Evolutionary conservation across 306 rosid species (phyloP), one percentile per base, ranked within the genome.

Genomic region (Rubus idaeus): DNA sequence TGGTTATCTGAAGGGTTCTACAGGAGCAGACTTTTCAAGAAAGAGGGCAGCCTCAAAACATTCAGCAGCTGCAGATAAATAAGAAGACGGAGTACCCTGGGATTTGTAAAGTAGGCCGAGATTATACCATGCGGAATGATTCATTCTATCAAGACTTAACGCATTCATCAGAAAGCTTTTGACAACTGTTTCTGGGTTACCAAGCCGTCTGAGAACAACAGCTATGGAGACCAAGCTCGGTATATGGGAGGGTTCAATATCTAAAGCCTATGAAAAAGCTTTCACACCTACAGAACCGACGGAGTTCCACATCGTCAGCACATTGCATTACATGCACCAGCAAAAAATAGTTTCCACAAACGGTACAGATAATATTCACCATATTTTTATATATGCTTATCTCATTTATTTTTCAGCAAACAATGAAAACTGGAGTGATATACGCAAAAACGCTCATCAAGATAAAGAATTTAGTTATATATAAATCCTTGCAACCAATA

Each of bases 1-100:
- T 20, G 83, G 75, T 84, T 82, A 89, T 83, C 96, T 86, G 84
- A 92, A 92, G 73, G 98, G 91, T 72, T 91, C 97, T 79, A 95
- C 87, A 35, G 97, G 97, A 70, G 83, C 86, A 79, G 96, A 76
- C 65, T 95, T 94, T 83, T 92, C 89, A 78, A 95, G 94, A 81
- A 66, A 67, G 53, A 85, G 23, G 55, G 97, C 96, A 79, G 92
- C 96, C 86, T 91, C 87, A 44, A 95, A 95, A 67, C 92, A 95
- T 64, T 91, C 97, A 1, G 84, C 52, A 5, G 97, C 97, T 82
- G 90, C 97, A 9, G 50, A 74, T 56, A 81, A 74, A 23, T 23
- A 23, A 16, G 93, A 85, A n/a, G 91, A 77, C 60, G 58, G 63
- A 50, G 83, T 73, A 5, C 89, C 94, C 79, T 83, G 83, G 21